phyloP scores from a whole-genome alignment of 2,329 filamentous ascomycete genomes.

The Saccharata proteae region DNA sequence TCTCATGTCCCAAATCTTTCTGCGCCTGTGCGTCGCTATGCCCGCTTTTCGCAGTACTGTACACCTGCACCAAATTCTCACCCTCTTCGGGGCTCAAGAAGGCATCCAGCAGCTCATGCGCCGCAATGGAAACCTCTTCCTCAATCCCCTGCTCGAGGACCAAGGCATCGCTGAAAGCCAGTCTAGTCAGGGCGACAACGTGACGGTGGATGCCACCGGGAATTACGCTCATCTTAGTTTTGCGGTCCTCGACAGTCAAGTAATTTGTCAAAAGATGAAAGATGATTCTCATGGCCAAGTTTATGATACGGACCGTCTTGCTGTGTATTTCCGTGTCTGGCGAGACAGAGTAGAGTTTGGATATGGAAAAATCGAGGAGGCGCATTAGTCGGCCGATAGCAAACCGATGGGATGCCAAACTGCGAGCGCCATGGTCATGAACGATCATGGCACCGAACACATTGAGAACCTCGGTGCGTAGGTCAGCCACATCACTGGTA shows the following conservation, averaged over 20 bases:
- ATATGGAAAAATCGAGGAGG: constrained; percentile 62
- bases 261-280: constrained; percentile 49
- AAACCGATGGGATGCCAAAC: too few species aligned
- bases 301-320: constrained; percentile 40
- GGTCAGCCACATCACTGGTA: constrained; percentile 30
- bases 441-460: constrained; percentile 48
- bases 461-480: constrained; percentile 33
- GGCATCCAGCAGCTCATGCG: constrained; percentile 69
- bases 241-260: constrained; percentile 48
- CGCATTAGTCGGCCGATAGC: too few species aligned
- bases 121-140: constrained; percentile 66
- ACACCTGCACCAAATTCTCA: constrained; percentile 42
- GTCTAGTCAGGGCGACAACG: constrained; percentile 62
- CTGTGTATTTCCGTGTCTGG: constrained; percentile 22
- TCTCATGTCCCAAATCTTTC: too few species aligned
- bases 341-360: constrained; percentile 38
- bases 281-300: constrained; percentile 47
- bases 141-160: constrained; percentile 68
- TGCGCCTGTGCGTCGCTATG: too few species aligned
- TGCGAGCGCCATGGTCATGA: too few species aligned
- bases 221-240: constrained; percentile 56
- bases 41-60: constrained; percentile 17
- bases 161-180: constrained; percentile 76
- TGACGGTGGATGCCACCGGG: constrained; percentile 71
- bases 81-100: constrained; percentile 70